A percentile compares a stretch with the other conserved stretches of the same genome.
Conservation (phyloP, 768 basidiomycete species). For the Rhizopogon vesiculosus region DNA sequence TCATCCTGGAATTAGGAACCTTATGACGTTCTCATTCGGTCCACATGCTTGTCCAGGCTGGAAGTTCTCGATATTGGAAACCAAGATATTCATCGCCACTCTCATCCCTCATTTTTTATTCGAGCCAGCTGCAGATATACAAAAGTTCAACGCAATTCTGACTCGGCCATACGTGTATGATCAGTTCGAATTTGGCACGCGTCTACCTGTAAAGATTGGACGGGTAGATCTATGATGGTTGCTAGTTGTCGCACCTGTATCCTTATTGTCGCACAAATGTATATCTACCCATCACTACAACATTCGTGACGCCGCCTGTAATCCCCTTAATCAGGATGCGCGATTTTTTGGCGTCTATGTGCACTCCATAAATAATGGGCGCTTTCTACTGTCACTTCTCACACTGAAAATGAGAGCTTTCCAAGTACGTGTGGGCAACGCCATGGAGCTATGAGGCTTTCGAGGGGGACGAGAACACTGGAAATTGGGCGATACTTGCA, state of each 20-base stretch:
- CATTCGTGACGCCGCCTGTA: too few relatives aligned
- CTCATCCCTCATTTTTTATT: conserved; percentile 44
- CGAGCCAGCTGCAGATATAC: conserved; percentile 36
- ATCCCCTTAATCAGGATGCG: too few relatives aligned
- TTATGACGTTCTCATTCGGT: conserved; percentile 53
- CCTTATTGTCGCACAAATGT: neutral
- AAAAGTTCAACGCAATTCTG: conserved; percentile 44
- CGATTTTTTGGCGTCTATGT: too few relatives aligned
- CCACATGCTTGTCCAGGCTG: conserved; percentile 46
- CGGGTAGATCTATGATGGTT: conserved; percentile 6
- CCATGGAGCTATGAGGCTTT: too few relatives aligned
- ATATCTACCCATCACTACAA: neutral
- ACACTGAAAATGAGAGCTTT: too few relatives aligned
- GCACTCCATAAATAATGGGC: too few relatives aligned
- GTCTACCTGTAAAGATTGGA: conserved; percentile 34
- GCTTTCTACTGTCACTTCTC: too few relatives aligned
- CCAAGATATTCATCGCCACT: conserved; percentile 45
- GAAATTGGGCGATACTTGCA: too few relatives aligned
- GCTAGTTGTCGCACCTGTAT: neutral
- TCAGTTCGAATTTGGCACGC: conserved; percentile 34
- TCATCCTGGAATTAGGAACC: conserved; percentile 43
- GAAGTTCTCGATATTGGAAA: conserved; percentile 43
- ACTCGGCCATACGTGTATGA: conserved; percentile 45
- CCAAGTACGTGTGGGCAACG: too few relatives aligned
- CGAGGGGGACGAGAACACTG: too few relatives aligned